Conservation (phyloP, 2,329 filamentous ascomycete species). For the Sclerotinia subarctica region DNA sequence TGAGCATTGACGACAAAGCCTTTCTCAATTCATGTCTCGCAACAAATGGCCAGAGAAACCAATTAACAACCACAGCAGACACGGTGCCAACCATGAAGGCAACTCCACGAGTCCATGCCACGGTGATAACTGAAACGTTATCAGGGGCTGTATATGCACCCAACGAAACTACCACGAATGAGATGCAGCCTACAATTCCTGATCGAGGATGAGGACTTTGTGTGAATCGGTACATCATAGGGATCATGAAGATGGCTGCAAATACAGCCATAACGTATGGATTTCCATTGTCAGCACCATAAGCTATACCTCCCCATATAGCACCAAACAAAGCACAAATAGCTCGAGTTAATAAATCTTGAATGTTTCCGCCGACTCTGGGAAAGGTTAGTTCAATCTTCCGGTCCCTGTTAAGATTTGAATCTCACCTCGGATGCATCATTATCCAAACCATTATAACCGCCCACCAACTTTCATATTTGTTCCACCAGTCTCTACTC, state of each 20-base stretch:
- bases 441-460: constrained; percentile 42
- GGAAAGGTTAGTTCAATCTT: neutral
- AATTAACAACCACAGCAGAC: constrained; percentile 54
- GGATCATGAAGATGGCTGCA: constrained; percentile 55
- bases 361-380: constrained; percentile 55
- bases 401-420: neutral
- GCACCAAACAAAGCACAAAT: constrained; percentile 51
- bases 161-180: constrained; percentile 54
- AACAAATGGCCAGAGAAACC: constrained; percentile 60
- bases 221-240: constrained; percentile 56
- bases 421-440: constrained; percentile 47
- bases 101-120: constrained; percentile 48
- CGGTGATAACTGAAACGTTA: constrained; percentile 40
- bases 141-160: constrained; percentile 36
- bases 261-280: constrained; percentile 55
- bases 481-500: constrained; percentile 52
- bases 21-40: constrained; percentile 57
- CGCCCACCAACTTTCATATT: constrained; percentile 56
- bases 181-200: constrained; percentile 55
- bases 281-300: constrained; percentile 50
- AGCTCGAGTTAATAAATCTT: constrained; percentile 53
- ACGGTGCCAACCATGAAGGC: constrained; percentile 53
- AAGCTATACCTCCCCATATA: constrained; percentile 53
- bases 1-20: constrained; percentile 54
- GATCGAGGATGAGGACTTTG: constrained; percentile 56